Evolutionary conservation across 1,139 yeast genomes (phyloP).

Genomic region (Wickerhamomyces sp.): DNA sequence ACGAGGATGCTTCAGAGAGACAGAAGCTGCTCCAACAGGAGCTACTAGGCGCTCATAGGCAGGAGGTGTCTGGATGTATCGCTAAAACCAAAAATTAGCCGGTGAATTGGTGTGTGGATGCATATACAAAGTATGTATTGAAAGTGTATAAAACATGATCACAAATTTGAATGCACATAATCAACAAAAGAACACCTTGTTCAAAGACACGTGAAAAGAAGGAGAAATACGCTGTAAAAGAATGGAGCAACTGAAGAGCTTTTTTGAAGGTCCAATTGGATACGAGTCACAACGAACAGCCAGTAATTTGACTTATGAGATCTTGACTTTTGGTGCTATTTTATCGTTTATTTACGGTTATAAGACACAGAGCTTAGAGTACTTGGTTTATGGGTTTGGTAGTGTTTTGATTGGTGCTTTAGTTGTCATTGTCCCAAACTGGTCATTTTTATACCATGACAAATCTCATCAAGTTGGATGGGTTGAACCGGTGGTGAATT

Average conservation of each 20-base stretch:
- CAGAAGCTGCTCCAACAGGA: too few species aligned
- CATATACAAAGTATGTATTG: too few species aligned
- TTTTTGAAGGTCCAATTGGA: conserved; percentile 56
- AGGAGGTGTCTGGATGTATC: too few species aligned
- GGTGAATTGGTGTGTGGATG: too few species aligned
- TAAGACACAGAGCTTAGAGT: conserved; percentile 35
- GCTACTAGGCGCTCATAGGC: too few species aligned
- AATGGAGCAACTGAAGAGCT: conserved; percentile 7
- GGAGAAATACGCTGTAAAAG: too few species aligned
- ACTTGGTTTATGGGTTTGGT: conserved; percentile 35
- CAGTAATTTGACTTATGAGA: conserved; percentile 24
- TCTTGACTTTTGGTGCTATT: conserved; percentile 30
- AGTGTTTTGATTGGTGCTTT: conserved; percentile 33
- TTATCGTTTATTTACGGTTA: conserved; percentile 39
- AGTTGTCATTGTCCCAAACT: conserved; percentile 48
- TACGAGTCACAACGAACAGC: conserved; percentile 53
- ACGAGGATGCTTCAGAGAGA: conserved; percentile 10
- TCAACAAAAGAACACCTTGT: too few species aligned
- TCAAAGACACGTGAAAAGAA: too few species aligned
- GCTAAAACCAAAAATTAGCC: too few species aligned
- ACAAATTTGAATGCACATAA: too few species aligned
- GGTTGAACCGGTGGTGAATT: conserved; percentile 24
- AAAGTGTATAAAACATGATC: too few species aligned
- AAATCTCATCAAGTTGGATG: conserved; percentile 45
- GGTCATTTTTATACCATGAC: conserved; percentile 46